Evolutionary conservation across 2,329 filamentous ascomycete genomes (phyloP), one percentile per base, ranked within the genome.

Genomic region (Hymenoscyphus repandus): DNA sequence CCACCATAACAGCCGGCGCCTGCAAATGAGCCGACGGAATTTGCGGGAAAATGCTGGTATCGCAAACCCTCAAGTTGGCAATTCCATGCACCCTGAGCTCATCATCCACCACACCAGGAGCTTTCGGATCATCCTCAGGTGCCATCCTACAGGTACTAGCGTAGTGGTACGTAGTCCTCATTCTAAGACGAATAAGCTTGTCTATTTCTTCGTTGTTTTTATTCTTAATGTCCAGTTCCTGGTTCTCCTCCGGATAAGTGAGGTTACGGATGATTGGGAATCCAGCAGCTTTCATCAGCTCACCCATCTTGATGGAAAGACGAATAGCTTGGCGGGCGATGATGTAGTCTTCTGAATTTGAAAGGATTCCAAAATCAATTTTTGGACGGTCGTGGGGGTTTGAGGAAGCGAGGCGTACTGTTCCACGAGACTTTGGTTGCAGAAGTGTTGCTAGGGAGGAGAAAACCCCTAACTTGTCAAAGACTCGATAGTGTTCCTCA

Each of bases 331-430:
- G 34, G 13, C 48, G 40, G 1, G 47, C 45, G 9, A 40, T 31
- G 11, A 34, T 34, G 3, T 27, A 42, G 15, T 56, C 45, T n/a
- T 1, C 4, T 6, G 51, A 45, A 20, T 51, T 31, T 6, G 54
- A 54, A 5, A 54, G 17, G n/a, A 51, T 31, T 6, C 45, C 47
- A 18, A 51, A 42, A 38, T 53, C 51, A 12, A 56, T 47, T n/a
- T 46, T 42, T 5, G 47, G 53, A 7, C 22, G 13, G 1, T 45
- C 40, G 17, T 49, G 20, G 1, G 42, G 44, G 18, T 53, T 40
- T 12, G 47, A 18, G 5, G 50, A 53, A 2, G 27, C 18, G 6
- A 54, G 42, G 5, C 48, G 47, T 1, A 51, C 45, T 11, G 39
- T 51, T 7, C 54, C 45, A 6, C 32, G 41, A 5, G 51, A 56